A percentile compares a stretch with the other conserved stretches of the same genome.
Evolutionary conservation across 192 early-diverging fungal species (phyloP).

Genomic region (Gonapodya prolifera): DNA sequence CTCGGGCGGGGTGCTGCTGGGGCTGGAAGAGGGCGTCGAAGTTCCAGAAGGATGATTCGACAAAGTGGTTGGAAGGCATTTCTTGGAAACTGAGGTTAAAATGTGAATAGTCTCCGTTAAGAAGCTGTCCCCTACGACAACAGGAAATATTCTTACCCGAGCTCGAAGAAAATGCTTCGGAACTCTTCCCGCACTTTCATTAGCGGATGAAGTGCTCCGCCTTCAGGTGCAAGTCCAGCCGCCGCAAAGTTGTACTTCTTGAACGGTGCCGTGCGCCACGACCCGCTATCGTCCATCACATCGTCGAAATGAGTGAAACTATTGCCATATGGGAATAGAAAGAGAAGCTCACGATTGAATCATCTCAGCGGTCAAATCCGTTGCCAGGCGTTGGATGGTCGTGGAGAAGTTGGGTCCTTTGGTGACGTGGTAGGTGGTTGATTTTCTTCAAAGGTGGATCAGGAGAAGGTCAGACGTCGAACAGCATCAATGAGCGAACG

Average conservation of each 20-base stretch:
- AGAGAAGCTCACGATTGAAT: slow-evolving; percentile 38
- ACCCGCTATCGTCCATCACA: slow-evolving; percentile 40
- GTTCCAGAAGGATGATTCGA: slow-evolving; percentile 99
- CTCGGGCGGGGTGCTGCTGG: slow-evolving; percentile 90
- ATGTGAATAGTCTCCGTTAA: neutral
- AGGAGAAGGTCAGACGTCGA: slow-evolving; percentile 8
- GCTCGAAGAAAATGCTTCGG: slow-evolving; percentile 96
- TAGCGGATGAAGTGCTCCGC: slow-evolving; percentile 91
- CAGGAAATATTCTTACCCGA: slow-evolving; percentile 44
- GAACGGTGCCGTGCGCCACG: slow-evolving; percentile 89
- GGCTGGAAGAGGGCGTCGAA: slow-evolving; percentile 99
- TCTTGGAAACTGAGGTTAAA: slow-evolving; percentile 59
- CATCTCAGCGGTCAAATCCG: slow-evolving; percentile 91
- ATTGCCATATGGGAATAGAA: no score
- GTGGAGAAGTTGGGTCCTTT: slow-evolving; percentile 86
- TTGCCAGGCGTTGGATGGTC: slow-evolving; percentile 74
- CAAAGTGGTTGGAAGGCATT: slow-evolving; percentile 97
- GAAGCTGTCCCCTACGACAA: neutral
- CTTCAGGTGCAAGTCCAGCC: slow-evolving; percentile 59
- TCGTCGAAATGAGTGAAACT: neutral
- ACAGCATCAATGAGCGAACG: neutral
- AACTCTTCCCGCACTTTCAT: slow-evolving; percentile 99
- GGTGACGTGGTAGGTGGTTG: slow-evolving; percentile 63
- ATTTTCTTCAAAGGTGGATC: slow-evolving; percentile 37
- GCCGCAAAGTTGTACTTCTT: slow-evolving; percentile 98